Percentiles rank a stretch among this genome's conserved stretches.
phyloP scores from a whole-genome alignment of 768 basidiomycete species.

The Tylopilus sp. region DNA sequence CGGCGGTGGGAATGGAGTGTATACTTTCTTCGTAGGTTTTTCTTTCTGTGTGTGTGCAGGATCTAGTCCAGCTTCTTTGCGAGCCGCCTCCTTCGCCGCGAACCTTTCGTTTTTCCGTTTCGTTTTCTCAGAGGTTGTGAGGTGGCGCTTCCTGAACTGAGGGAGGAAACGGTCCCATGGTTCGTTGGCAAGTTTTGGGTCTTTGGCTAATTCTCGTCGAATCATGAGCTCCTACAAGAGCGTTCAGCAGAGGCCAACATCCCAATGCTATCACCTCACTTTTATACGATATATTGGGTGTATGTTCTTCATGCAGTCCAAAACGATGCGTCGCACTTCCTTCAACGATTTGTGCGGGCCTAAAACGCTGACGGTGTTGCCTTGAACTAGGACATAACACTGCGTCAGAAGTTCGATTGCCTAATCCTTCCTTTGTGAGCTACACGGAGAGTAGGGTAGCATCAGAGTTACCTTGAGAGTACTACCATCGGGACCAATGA shows the following conservation, averaged over 20 bases:
- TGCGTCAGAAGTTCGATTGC: slow-evolving; percentile 95
- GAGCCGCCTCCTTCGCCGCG: slow-evolving; percentile 57
- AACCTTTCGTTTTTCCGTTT: slow-evolving; percentile 79
- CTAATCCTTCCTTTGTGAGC: slow-evolving; percentile 39
- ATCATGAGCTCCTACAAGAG: slow-evolving; percentile 89
- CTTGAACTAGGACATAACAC: slow-evolving; percentile 97
- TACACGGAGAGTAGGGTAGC: neutral
- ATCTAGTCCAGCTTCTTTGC: slow-evolving; percentile 62
- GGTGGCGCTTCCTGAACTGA: slow-evolving; percentile 88
- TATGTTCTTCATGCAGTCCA: slow-evolving; percentile 99
- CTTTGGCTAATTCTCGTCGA: slow-evolving; percentile 94
- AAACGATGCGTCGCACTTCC: slow-evolving; percentile 92
- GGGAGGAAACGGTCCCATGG: slow-evolving; percentile 98
- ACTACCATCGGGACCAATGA: slow-evolving; percentile 96
- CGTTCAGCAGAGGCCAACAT: neutral
- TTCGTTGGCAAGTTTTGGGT: slow-evolving; percentile 90
- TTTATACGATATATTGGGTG: slow-evolving; percentile 99
- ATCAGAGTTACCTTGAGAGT: slow-evolving; percentile 75
- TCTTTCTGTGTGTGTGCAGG: slow-evolving; percentile 37
- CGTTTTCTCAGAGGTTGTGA: slow-evolving; percentile 93
- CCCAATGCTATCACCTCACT: slow-evolving; percentile 37
- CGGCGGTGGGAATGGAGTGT: slow-evolving; percentile 98
- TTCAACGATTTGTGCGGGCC: slow-evolving; percentile 93
- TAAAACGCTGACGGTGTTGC: slow-evolving; percentile 97
- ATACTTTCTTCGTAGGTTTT: slow-evolving; percentile 78